Evolutionary conservation across 352 stramenopile species (phyloP).

Genomic region (Globisporangium barbulae): DNA sequence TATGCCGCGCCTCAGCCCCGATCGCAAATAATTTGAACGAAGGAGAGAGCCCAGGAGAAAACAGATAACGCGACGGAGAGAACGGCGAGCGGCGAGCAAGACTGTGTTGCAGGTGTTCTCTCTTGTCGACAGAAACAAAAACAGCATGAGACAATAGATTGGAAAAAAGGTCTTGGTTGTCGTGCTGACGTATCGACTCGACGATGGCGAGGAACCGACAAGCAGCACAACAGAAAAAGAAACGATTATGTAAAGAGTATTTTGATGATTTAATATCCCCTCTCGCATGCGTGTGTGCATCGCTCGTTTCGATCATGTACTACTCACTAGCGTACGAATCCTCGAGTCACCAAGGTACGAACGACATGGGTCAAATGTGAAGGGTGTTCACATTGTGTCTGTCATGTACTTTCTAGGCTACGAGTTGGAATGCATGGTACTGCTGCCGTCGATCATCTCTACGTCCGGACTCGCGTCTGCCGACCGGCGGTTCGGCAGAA

Average conservation of each 20-base stretch:
- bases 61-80: not conserved
- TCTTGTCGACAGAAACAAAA: conserved; percentile 6
- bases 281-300: not conserved
- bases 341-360: too few species aligned
- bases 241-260: conserved; percentile 17
- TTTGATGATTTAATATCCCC: conserved; percentile 10
- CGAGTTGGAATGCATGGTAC: not conserved
- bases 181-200: conserved; percentile 1
- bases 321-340: not conserved
- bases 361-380: not conserved
- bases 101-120: not conserved
- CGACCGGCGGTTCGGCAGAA: not conserved
- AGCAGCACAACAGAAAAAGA: conserved; percentile 1
- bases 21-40: conserved; percentile 11
- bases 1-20: not conserved
- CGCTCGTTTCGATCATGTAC: not conserved
- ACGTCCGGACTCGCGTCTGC: not conserved
- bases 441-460: not conserved
- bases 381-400: not conserved
- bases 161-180: conserved; percentile 8
- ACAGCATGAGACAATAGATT: conserved; percentile 12
- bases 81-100: not conserved
- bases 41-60: conserved; percentile 9
- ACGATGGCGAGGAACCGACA: not conserved
- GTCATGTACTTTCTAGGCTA: not conserved